These are phyloP conservation scores for Cicer chorassanicum DNA, from an alignment of 306 rosid genomes.

Conservation along the genomic window DNA sequence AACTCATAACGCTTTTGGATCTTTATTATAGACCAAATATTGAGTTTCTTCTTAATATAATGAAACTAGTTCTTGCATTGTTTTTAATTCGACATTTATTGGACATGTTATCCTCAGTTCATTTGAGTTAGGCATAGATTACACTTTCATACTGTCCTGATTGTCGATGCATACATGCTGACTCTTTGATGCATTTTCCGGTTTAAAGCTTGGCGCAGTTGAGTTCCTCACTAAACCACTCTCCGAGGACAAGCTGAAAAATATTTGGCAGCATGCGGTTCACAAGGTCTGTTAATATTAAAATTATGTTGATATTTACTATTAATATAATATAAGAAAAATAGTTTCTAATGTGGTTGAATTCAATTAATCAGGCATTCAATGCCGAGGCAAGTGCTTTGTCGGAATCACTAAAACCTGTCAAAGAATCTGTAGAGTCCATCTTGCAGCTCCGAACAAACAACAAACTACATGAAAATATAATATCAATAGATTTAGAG, in stretches of 20 bases:
- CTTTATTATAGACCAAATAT: conserved; percentile 19
- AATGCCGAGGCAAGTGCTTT: conserved; percentile 61
- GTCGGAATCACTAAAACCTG: conserved; percentile 65
- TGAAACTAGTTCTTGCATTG: conserved; percentile 1
- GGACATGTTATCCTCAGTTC: background rate
- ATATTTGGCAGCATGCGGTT: conserved; percentile 99
- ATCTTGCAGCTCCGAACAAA: conserved; percentile 62
- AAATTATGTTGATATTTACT: conserved; percentile 19
- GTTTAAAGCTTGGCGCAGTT: conserved; percentile 88
- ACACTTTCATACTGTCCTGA: conserved; percentile 19
- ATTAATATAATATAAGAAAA: conserved; percentile 22
- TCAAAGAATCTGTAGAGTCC: conserved; percentile 67
- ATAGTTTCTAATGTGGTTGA: conserved; percentile 49
- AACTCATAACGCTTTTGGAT: background rate
- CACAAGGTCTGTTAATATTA: conserved; percentile 75
- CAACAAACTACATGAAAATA: conserved; percentile 43
- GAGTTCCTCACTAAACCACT: conserved; percentile 90
- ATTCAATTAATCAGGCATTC: conserved; percentile 74
- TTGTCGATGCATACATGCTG: conserved; percentile 25
- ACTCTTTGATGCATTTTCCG: conserved; percentile 42
- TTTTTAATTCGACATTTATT: background rate
- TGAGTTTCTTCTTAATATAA: conserved; percentile 1
- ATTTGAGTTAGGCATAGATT: background rate
- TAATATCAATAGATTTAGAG: conserved; percentile 51
- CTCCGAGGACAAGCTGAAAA: conserved; percentile 86